A percentile compares a stretch with the other conserved stretches of the same genome.
phyloP scores from a whole-genome alignment of 2,329 filamentous ascomycete species.

The Aspergillus transmontanensis region DNA sequence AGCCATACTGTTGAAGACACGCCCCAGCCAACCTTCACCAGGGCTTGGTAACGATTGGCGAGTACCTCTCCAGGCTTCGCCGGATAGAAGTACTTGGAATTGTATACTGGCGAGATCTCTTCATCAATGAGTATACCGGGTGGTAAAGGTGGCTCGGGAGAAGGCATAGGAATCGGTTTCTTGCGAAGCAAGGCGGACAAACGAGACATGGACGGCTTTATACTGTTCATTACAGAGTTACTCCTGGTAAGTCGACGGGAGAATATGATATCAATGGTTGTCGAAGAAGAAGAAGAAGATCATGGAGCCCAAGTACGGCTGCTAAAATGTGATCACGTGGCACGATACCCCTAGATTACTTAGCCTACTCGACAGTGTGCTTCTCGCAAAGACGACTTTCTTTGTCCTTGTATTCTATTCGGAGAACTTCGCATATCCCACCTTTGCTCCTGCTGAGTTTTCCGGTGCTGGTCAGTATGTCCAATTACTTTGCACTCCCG shows the following conservation, averaged over 20 bases:
- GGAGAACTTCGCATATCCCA: no score
- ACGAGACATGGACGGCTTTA: conserved; percentile 20
- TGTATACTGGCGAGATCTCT: conserved; percentile 32
- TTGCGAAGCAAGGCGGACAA: conserved; percentile 27
- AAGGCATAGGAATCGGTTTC: conserved; percentile 29
- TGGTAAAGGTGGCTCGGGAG: conserved; percentile 26
- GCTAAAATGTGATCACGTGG: not conserved
- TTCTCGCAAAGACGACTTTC: no score
- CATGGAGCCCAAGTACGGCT: not conserved
- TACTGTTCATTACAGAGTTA: conserved; percentile 26
- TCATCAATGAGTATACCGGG: conserved; percentile 30
- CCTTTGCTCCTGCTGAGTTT: no score
- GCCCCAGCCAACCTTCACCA: conserved; percentile 36
- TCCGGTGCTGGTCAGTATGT: no score
- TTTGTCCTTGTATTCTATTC: no score
- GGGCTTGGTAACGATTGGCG: conserved; percentile 28
- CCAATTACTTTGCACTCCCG: no score
- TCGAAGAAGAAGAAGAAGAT: conserved; percentile 19
- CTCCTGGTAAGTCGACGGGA: conserved; percentile 14
- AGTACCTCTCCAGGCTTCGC: conserved; percentile 34
- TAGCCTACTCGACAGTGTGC: no score
- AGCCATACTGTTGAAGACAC: conserved; percentile 35
- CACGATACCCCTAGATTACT: no score
- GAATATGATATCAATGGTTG: conserved; percentile 22
- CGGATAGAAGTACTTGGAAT: conserved; percentile 33